Percentiles rank a stretch among this genome's conserved stretches.
Evolutionary conservation across 2,329 filamentous ascomycete species (phyloP).

Genomic region (Pestalotiopsis sp.): DNA sequence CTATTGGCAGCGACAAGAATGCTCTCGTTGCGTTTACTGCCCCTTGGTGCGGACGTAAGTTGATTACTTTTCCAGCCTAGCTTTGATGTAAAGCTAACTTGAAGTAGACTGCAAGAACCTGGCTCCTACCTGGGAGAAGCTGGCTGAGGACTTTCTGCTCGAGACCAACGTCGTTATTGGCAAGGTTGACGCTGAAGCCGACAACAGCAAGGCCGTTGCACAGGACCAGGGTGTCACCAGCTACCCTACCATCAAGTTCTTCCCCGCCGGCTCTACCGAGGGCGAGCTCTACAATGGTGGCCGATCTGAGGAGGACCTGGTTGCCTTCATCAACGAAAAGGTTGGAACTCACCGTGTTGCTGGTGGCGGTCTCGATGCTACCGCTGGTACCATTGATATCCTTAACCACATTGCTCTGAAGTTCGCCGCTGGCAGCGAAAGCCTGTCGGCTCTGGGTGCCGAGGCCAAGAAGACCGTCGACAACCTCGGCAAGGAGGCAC

Average conservation of each 20-base stretch:
- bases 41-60: constrained; percentile 97
- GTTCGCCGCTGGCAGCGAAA: constrained; percentile 63
- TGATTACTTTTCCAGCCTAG: neutral
- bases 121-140: constrained; percentile 85
- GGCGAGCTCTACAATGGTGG: constrained; percentile 72
- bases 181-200: constrained; percentile 92
- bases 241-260: constrained; percentile 98
- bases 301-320: constrained; percentile 74
- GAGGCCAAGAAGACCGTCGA: constrained; percentile 75
- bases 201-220: constrained; percentile 78
- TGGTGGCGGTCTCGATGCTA: constrained; percentile 77
- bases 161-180: constrained; percentile 84
- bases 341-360: constrained; percentile 81
- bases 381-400: constrained; percentile 79
- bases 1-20: constrained; percentile 83
- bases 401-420: constrained; percentile 78
- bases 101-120: constrained; percentile 90
- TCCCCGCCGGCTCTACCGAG: constrained; percentile 80
- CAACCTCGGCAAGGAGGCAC: constrained; percentile 61
- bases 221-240: constrained; percentile 76
- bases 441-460: constrained; percentile 64
- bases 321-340: constrained; percentile 86
- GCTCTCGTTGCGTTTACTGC: constrained; percentile 96
- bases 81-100: constrained; percentile 1
- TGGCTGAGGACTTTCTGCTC: constrained; percentile 78